phyloP scores from a whole-genome alignment of 176 grass and related monocot genomes.

The Echinochloa phyllopogon region DNA sequence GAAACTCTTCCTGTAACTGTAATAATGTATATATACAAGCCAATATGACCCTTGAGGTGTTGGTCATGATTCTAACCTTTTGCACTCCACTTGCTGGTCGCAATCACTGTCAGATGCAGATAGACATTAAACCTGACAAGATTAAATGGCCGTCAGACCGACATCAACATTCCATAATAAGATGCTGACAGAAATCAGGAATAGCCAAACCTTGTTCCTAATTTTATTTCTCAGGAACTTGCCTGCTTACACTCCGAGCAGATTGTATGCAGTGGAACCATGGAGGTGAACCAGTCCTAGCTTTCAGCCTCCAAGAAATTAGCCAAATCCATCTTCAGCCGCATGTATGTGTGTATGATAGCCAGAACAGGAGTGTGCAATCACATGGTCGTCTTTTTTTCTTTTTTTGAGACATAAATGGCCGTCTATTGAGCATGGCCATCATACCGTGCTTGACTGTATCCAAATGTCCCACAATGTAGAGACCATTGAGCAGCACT shows the following conservation, averaged over 20 bases:
- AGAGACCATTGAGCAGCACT: neutral
- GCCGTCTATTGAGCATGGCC: neutral
- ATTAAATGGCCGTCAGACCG: neutral
- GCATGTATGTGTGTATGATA: neutral
- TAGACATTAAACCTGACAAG: neutral
- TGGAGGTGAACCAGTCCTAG: neutral
- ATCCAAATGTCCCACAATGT: neutral
- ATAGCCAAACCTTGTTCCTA: neutral
- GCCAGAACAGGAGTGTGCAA: neutral
- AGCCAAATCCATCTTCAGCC: neutral
- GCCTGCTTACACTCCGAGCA: neutral
- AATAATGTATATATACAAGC: constrained; percentile 37
- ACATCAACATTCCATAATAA: neutral
- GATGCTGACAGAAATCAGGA: neutral
- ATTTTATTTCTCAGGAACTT: neutral
- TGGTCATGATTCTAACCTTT: constrained; percentile 32
- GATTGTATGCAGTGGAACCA: neutral
- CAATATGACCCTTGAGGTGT: constrained; percentile 9
- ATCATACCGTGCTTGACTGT: neutral
- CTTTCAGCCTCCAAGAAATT: neutral
- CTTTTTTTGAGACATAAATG: neutral
- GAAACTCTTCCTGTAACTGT: constrained; percentile 13
- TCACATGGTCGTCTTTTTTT: neutral
- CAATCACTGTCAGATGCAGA: neutral
- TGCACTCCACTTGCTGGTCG: neutral